Percentiles rank a stretch among this genome's conserved stretches.
phyloP scores from a whole-genome alignment of 108 stramenopile genomes.

The Nitzschia sp. region DNA sequence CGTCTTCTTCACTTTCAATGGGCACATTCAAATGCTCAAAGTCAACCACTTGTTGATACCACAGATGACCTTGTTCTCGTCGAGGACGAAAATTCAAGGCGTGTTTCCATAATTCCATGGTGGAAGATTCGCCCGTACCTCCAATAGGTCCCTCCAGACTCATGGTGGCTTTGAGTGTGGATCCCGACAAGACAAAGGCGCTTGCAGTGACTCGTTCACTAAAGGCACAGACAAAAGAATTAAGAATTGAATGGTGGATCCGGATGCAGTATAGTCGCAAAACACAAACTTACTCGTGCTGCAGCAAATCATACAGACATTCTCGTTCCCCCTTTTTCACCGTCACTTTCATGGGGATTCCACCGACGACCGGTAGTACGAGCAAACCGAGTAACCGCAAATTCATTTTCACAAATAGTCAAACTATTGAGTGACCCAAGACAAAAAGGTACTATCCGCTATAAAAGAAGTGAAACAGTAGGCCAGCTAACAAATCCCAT shows the following conservation, averaged over 20 bases:
- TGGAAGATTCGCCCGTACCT: constrained; percentile 21
- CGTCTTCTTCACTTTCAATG: neutral
- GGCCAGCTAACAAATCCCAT: too few species aligned
- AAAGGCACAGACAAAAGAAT: neutral
- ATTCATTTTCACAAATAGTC: too few species aligned
- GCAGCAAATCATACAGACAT: constrained; percentile 51
- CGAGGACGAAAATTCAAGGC: too few species aligned
- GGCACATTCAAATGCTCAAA: constrained; percentile 55
- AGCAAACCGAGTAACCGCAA: too few species aligned
- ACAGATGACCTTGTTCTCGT: constrained; percentile 12
- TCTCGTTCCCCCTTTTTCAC: constrained; percentile 41
- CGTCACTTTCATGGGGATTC: constrained; percentile 41
- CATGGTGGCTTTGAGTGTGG: constrained; percentile 52
- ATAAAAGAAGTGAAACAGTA: too few species aligned
- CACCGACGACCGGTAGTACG: too few species aligned
- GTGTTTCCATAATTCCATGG: constrained; percentile 32
- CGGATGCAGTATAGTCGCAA: too few species aligned
- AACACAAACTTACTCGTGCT: constrained; percentile 43
- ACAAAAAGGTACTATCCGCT: too few species aligned
- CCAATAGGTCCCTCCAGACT: constrained; percentile 75
- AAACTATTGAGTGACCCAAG: too few species aligned
- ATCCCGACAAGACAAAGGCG: constrained; percentile 63
- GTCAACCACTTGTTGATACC: constrained; percentile 42
- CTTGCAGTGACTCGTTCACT: constrained; percentile 64
- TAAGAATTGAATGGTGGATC: neutral